A percentile compares a stretch with the other conserved stretches of the same genome.
phyloP scores from a whole-genome alignment of 257 asterid species.

The Avicennia marina region DNA sequence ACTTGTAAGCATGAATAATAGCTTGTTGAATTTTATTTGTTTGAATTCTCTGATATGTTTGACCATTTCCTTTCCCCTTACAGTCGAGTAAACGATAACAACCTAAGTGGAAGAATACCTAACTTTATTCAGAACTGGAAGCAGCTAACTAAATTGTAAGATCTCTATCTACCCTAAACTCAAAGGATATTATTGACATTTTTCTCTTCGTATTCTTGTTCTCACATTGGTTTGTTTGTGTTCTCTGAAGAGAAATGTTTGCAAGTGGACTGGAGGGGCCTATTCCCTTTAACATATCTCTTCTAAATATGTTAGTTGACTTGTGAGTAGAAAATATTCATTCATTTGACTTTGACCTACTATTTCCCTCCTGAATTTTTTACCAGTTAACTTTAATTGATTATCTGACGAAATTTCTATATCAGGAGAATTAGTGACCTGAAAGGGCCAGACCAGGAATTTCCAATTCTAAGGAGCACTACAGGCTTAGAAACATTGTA shows the following conservation, averaged over 20 bases:
- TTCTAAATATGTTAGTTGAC: constrained; percentile 43
- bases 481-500: constrained; percentile 55
- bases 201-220: constrained; percentile 9
- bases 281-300: constrained; percentile 67
- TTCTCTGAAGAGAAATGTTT: constrained; percentile 66
- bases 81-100: constrained; percentile 86
- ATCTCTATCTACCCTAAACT: constrained; percentile 17
- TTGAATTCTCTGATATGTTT: no score
- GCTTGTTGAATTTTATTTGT: constrained; percentile 16
- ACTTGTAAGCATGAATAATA: constrained; percentile 52
- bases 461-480: constrained; percentile 62
- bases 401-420: constrained; percentile 9
- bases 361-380: constrained; percentile 6
- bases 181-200: background rate
- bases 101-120: constrained; percentile 72
- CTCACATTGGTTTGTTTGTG: constrained; percentile 17
- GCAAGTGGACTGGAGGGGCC: constrained; percentile 93
- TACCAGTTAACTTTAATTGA: background rate
- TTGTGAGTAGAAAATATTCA: constrained; percentile 53
- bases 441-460: constrained; percentile 58
- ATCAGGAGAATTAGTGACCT: constrained; percentile 84
- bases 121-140: constrained; percentile 75
- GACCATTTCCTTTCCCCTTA: constrained; percentile 15
- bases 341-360: background rate
- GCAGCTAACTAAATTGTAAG: constrained; percentile 68